A percentile compares a stretch with the other conserved stretches of the same genome.
phyloP scores from a whole-genome alignment of 345 rosid genomes.

The Camelina neglecta region DNA sequence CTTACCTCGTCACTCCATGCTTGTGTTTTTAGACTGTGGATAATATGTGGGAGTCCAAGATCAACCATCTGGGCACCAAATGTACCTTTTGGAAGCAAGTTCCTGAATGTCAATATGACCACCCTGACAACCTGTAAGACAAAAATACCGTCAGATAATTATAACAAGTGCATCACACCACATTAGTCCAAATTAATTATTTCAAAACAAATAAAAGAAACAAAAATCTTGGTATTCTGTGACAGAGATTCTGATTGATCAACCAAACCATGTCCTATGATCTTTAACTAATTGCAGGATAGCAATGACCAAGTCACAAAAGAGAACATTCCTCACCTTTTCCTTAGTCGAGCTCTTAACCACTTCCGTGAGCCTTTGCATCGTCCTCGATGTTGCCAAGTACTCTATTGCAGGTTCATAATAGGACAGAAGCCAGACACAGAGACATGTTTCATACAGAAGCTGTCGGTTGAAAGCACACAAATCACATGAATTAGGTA shows the following conservation, averaged over 20 bases:
- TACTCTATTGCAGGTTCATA: conserved; percentile 89
- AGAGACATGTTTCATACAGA: conserved; percentile 94
- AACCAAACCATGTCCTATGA: conserved; percentile 16
- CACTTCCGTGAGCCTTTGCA: conserved; percentile 78
- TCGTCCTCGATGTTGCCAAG: conserved; percentile 85
- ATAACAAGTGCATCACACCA: conserved; percentile 7
- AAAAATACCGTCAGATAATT: conserved; percentile 35
- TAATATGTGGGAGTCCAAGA: conserved; percentile 88
- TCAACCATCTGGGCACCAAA: conserved; percentile 98
- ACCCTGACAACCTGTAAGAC: conserved; percentile 85
- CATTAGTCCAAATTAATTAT: not conserved
- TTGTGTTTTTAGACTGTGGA: conserved; percentile 86
- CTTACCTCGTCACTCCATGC: conserved; percentile 99
- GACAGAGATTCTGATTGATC: conserved; percentile 26
- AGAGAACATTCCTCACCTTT: conserved; percentile 62
- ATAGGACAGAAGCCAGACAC: conserved; percentile 91
- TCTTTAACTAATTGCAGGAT: not conserved
- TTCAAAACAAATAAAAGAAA: conserved; percentile 1
- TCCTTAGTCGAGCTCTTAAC: conserved; percentile 92
- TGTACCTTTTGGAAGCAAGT: conserved; percentile 81
- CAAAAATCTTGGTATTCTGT: conserved; percentile 10
- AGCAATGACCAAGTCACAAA: conserved; percentile 18
- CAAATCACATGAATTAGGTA: conserved; percentile 27
- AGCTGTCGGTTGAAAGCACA: conserved; percentile 57
- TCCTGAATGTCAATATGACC: conserved; percentile 74